Conservation (phyloP, 2,329 filamentous ascomycete genomes). For the Penicillium sp. region DNA sequence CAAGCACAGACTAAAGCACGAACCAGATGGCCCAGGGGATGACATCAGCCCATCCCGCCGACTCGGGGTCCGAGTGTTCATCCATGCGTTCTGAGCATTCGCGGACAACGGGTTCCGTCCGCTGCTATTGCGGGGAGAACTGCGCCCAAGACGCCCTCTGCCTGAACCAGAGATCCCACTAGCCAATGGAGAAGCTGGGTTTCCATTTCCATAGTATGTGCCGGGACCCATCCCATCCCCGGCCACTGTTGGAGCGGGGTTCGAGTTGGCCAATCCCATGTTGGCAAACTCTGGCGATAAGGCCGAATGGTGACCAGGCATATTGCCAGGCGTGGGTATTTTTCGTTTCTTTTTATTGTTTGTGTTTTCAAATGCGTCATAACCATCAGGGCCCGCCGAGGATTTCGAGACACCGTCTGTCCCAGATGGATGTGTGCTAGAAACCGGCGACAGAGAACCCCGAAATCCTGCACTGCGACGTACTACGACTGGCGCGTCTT, state of each 20-base stretch:
- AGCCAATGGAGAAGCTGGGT: slow-evolving; percentile 55
- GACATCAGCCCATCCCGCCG: slow-evolving; percentile 50
- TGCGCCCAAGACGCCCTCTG: slow-evolving; percentile 77
- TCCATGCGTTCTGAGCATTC: slow-evolving; percentile 59
- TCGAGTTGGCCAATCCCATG: slow-evolving; percentile 58
- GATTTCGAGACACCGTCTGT: slow-evolving; percentile 44
- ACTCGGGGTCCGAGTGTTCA: slow-evolving; percentile 50
- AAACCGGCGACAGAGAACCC: slow-evolving; percentile 36
- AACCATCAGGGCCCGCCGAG: slow-evolving; percentile 77
- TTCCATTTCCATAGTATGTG: slow-evolving; percentile 59
- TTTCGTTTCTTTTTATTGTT: slow-evolving; percentile 99
- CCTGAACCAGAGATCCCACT: slow-evolving; percentile 82
- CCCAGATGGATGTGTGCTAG: slow-evolving; percentile 28
- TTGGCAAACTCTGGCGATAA: slow-evolving; percentile 65
- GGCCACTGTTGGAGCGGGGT: slow-evolving; percentile 46
- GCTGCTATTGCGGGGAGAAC: slow-evolving; percentile 47
- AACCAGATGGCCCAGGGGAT: slow-evolving; percentile 43
- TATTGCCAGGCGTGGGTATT: slow-evolving; percentile 83
- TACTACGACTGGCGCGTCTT: slow-evolving; percentile 50
- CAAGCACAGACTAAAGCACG: not conserved
- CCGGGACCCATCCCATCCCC: slow-evolving; percentile 50
- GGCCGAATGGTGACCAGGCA: slow-evolving; percentile 58
- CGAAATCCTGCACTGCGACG: slow-evolving; percentile 45
- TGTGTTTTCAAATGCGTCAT: slow-evolving; percentile 96
- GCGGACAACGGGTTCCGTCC: slow-evolving; percentile 64